Base-by-base conservation (phyloP, 2,329 filamentous ascomycete species). In the Diaporthe australafricana region DNA sequence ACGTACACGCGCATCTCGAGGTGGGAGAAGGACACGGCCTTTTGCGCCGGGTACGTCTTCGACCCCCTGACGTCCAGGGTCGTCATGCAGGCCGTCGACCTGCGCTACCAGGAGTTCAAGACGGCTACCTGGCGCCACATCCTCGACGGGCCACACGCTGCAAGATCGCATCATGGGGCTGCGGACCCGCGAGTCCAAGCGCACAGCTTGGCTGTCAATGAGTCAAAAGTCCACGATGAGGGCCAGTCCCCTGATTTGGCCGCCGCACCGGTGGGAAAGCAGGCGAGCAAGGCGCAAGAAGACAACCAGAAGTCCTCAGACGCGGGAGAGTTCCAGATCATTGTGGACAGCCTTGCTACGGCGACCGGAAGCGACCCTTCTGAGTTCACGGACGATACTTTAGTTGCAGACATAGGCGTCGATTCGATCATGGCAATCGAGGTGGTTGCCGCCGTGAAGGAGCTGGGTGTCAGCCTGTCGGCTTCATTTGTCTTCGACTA, bases 391-490 rank as follows among this genome's bases (percentile, higher is more conserved):
- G 75, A 77, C 25, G 69, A 74, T 27, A 74, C 74, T 1, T 35
- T 72, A 2, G 32, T 79, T 14, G 70, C 70, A 6, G 76, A 78
- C 42, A 57, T 78, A 8, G 77, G 77, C 35, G 75, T 79, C 9
- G 78, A 79, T 55, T 78, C 75, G n/a, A 75, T 78, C 35, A 77
- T 78, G 77, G 73, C 71, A 11, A 75, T 79, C 7, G 73, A 77
- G 16, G 75, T 79, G 60, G 57, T 76, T 8, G 73, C 68, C 27
- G 75, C 69, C 20, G 63, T 79, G n/a, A 74, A 76, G 69, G 70
- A 76, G 57, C 74, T 76, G 2, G 75, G 75, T 35, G 68, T 73
- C 30, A 69, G 56, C 14, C 70, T 78, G 1, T 74, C 74, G 1
- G 71, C 74, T 0, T 72, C 76, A 4, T 74, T 77, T 38, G 70